phyloP scores from a whole-genome alignment of 495 filamentous ascomycete genomes.

The Neurospora pannonica region DNA sequence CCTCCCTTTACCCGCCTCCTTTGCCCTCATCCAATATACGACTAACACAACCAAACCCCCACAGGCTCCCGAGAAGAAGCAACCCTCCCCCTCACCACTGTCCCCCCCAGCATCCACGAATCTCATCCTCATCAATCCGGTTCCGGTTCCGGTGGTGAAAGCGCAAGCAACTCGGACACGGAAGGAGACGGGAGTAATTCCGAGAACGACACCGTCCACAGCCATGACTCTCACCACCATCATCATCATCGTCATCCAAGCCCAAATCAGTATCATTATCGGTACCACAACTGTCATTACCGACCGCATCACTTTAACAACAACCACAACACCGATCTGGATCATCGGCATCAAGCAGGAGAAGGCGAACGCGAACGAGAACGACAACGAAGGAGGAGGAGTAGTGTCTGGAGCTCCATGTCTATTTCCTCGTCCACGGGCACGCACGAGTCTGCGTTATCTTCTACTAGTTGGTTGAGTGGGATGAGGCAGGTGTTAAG shows the following conservation, averaged over 20 bases:
- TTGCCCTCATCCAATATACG: neutral
- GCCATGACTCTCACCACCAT: neutral
- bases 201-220: neutral
- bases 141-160: neutral
- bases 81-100: neutral
- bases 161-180: neutral
- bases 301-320: neutral
- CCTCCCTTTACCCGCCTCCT: neutral
- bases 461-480: neutral
- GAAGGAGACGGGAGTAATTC: neutral
- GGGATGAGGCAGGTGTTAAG: neutral
- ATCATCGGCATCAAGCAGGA: neutral
- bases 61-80: slow-evolving; percentile 1
- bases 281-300: no score
- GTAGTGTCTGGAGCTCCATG: neutral
- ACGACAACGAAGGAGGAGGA: neutral
- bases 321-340: neutral
- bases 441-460: neutral
- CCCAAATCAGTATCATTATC: neutral
- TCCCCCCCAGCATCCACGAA: neutral
- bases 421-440: neutral
- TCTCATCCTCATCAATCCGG: neutral
- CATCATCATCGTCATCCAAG: neutral
- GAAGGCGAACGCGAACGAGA: neutral
- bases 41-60: neutral